Conservation (phyloP, 306 rosid species). For the Castanopsis chinensis region DNA sequence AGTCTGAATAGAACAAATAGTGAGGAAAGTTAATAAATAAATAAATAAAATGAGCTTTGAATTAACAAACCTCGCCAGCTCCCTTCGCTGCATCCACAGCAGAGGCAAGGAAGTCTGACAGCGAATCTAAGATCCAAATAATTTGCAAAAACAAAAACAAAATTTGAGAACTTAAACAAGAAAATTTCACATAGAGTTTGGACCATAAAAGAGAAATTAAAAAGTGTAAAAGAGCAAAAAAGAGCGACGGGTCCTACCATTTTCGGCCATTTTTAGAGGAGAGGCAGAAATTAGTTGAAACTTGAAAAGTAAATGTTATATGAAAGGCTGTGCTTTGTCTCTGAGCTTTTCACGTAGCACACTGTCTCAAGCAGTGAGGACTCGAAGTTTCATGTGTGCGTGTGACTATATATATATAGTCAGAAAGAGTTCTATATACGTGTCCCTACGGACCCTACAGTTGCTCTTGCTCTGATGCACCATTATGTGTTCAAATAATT, state of each 20-base stretch:
- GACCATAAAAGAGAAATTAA: background rate
- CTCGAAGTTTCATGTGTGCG: background rate
- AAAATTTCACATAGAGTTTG: background rate
- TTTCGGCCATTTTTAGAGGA: conserved; percentile 43
- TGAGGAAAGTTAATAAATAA: background rate
- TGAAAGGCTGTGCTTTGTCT: conserved; percentile 14
- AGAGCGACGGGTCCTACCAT: conserved; percentile 30
- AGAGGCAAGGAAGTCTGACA: conserved; percentile 58
- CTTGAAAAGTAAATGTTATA: conserved; percentile 2
- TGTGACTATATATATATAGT: background rate
- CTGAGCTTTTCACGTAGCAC: conserved; percentile 24
- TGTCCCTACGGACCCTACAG: background rate
- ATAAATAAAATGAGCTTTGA: background rate
- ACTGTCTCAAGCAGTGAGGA: background rate
- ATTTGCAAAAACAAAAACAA: background rate
- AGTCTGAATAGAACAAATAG: background rate
- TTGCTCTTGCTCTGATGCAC: background rate
- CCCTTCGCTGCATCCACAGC: conserved; percentile 79
- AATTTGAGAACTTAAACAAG: background rate
- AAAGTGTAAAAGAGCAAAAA: background rate
- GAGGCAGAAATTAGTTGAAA: conserved; percentile 4
- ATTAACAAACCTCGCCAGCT: conserved; percentile 72
- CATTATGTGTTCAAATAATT: background rate
- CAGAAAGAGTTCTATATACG: no score
- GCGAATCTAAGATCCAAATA: conserved; percentile 43